Conservation (phyloP, 1,284 basidiomycete species). For the Sanghuangporus sanghuang region DNA sequence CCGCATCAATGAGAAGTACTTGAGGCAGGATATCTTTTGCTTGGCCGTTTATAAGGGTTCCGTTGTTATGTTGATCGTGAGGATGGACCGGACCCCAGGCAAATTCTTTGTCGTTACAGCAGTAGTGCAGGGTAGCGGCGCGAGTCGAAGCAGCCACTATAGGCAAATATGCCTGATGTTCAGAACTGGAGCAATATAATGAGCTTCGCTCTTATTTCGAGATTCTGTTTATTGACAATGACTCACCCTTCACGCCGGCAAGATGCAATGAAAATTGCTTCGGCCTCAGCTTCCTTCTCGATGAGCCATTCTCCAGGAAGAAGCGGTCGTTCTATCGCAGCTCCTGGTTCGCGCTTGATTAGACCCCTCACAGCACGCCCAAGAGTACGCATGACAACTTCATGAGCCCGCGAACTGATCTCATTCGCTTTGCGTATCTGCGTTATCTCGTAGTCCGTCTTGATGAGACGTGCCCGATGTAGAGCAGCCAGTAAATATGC, state of each 20-base stretch:
- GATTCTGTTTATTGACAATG: background rate
- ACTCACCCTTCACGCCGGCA: constrained; percentile 80
- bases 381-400: constrained; percentile 86
- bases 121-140: constrained; percentile 87
- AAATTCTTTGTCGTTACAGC: constrained; percentile 77
- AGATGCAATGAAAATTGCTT: constrained; percentile 85
- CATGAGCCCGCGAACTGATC: constrained; percentile 84
- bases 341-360: constrained; percentile 39
- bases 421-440: constrained; percentile 73
- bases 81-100: constrained; percentile 67
- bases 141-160: constrained; percentile 82
- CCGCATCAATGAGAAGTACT: constrained; percentile 87
- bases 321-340: constrained; percentile 47
- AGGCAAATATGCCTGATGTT: constrained; percentile 87
- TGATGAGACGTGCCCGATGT: constrained; percentile 72
- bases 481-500: constrained; percentile 68
- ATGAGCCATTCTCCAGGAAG: constrained; percentile 80
- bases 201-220: background rate
- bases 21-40: constrained; percentile 55
- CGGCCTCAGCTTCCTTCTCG: constrained; percentile 85
- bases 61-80: constrained; percentile 50
- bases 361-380: constrained; percentile 63
- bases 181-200: constrained; percentile 42
- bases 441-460: constrained; percentile 69
- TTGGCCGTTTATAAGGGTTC: constrained; percentile 31